Evolutionary conservation across 2,329 filamentous ascomycete species (phyloP).

Genomic region (Periconia sp.): DNA sequence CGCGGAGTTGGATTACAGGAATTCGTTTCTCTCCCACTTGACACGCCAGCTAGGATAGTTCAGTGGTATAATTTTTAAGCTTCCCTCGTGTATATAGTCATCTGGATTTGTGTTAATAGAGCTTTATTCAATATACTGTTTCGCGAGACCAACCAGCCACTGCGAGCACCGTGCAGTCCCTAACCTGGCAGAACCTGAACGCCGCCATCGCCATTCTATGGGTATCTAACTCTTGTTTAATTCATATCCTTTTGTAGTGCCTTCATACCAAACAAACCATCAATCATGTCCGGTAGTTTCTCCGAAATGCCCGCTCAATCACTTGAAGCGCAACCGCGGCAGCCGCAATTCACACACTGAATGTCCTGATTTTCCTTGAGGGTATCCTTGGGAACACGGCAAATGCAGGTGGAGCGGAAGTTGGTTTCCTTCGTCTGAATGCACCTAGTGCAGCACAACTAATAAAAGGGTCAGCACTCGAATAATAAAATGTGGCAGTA

Average conservation of each 20-base stretch:
- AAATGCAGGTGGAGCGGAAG: constrained; percentile 96
- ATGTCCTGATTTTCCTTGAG: constrained; percentile 89
- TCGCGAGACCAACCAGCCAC: not conserved
- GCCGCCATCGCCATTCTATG: not conserved
- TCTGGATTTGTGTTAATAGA: constrained; percentile 19
- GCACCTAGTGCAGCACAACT: constrained; percentile 92
- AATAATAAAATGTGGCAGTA: not conserved
- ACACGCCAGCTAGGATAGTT: not conserved
- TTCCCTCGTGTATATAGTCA: not conserved
- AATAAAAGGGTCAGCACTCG: constrained; percentile 9
- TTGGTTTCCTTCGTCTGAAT: constrained; percentile 99
- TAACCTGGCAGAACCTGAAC: not conserved
- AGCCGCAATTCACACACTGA: constrained; percentile 94
- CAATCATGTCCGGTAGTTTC: not conserved
- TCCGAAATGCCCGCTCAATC: constrained; percentile 58
- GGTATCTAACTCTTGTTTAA: constrained; percentile 1
- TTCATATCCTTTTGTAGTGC: not conserved
- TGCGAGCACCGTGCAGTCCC: not conserved
- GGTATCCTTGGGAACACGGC: constrained; percentile 85
- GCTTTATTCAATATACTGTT: not conserved
- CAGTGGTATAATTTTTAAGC: constrained; percentile 7
- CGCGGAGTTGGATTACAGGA: constrained; percentile 2
- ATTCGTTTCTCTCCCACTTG: not conserved
- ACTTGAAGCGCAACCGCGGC: constrained; percentile 83
- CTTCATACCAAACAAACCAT: not conserved